Evolutionary conservation across 768 basidiomycete species (phyloP).

Genomic region (Myochromella boudieri): DNA sequence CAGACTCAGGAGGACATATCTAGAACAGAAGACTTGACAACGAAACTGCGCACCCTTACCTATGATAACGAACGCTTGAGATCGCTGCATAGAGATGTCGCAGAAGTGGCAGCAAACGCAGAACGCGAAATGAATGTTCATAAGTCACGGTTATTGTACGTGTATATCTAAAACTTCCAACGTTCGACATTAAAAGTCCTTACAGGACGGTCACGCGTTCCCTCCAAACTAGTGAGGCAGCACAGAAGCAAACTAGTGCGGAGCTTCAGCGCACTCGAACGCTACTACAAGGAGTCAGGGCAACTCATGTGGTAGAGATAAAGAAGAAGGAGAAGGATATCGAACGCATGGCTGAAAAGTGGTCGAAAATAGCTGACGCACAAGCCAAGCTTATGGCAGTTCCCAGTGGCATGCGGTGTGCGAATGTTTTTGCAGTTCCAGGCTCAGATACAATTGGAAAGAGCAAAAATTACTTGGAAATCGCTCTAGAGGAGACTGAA

Average conservation of each 20-base stretch:
- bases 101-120: constrained; percentile 64
- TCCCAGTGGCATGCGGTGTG: constrained; percentile 52
- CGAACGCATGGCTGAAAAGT: constrained; percentile 72
- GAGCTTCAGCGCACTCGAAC: constrained; percentile 76
- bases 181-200: neutral
- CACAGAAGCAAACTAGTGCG: constrained; percentile 67
- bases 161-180: constrained; percentile 13
- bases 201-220: constrained; percentile 52
- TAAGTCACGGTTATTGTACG: constrained; percentile 73
- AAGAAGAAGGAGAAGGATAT: constrained; percentile 83
- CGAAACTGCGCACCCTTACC: constrained; percentile 71
- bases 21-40: constrained; percentile 72
- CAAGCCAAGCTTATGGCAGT: constrained; percentile 57
- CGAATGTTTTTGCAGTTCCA: constrained; percentile 49
- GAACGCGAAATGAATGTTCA: constrained; percentile 77
- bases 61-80: constrained; percentile 81
- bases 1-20: constrained; percentile 65
- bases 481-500: constrained; percentile 74
- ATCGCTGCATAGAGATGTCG: constrained; percentile 59
- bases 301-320: constrained; percentile 66
- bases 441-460: constrained; percentile 46
- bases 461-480: constrained; percentile 58
- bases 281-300: constrained; percentile 65
- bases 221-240: constrained; percentile 57
- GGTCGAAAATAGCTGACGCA: constrained; percentile 67